Evolutionary conservation across 1,284 basidiomycete genomes (phyloP), one percentile per base, ranked within the genome.

Genomic region (Puccinia horiana): DNA sequence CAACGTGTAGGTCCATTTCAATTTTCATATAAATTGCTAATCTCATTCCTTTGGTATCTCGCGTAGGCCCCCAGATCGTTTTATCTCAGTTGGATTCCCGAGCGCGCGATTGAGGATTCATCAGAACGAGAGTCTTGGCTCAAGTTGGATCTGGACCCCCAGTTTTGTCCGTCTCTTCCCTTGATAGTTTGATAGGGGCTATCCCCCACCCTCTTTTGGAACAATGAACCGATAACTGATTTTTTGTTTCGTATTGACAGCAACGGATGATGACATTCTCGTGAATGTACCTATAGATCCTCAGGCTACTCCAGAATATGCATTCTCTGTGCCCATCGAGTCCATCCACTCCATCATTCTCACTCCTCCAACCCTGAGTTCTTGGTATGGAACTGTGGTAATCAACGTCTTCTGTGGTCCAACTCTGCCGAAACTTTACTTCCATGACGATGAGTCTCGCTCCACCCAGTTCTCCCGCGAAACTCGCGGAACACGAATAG

Each of bases 361-460:
- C 0, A 91, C 93, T 84, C 92, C 93, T 0, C 95, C 94, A 0
- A 92, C 92, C 0, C 88, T 95, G 20, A 92, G 93, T 1, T 93
- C 93, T 3, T 96, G 94, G 94, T 92, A 94, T 92, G 89, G 89
- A 2, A 85, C 85, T 20, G 91, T 91, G 0, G 86, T 85, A 40
- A 90, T 94, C 83, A 96, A 96, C 86, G 91, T 98, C 56, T 92
- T 92, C 78, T 96, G 93, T 83, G 95, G 95, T 18, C 90, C 94
- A 56, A 95, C 94, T 0, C 90, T 98, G 0, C 94, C 95, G 0
- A 95, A 93, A 0, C 90, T 99, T 4, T 92, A 95, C 87, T 98
- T 98, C 87, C 96, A 98, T 86, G 96, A 98, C 85, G 96, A 98
- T 84, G 95, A 97, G 87, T 95, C 94, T 0, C 91, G 90, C 44